These are phyloP conservation scores for Ampelomyces quisqualis DNA, from an alignment of 2,329 filamentous ascomycete genomes.

Conservation along the genomic window DNA sequence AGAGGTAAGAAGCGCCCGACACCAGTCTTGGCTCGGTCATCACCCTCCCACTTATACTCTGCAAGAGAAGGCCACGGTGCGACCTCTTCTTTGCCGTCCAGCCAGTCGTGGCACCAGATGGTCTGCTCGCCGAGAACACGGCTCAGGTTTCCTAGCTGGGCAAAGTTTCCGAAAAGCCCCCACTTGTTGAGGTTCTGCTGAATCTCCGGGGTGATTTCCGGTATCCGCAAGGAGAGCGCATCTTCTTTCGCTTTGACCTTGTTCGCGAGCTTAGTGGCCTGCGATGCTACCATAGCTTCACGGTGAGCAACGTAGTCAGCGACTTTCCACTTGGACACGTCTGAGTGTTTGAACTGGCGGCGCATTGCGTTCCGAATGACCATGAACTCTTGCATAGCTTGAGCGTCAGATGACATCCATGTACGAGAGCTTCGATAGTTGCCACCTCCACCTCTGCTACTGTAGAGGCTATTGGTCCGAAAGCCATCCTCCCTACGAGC, in stretches of 20 bases:
- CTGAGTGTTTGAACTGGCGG: constrained; percentile 37
- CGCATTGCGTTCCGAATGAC: constrained; percentile 40
- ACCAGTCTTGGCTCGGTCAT: constrained; percentile 48
- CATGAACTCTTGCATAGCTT: constrained; percentile 30
- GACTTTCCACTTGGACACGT: constrained; percentile 37
- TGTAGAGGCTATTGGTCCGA: constrained; percentile 4
- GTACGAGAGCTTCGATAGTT: constrained; percentile 21
- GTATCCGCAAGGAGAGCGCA: constrained; percentile 1
- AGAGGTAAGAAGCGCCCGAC: constrained; percentile 47
- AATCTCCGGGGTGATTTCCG: constrained; percentile 10
- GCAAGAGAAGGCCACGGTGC: constrained; percentile 45
- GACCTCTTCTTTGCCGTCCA: constrained; percentile 37
- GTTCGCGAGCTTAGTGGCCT: constrained; percentile 16
- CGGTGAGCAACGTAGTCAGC: constrained; percentile 36
- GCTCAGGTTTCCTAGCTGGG: constrained; percentile 24
- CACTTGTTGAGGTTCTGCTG: constrained; percentile 16
- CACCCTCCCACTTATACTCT: constrained; percentile 52
- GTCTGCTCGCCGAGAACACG: constrained; percentile 44
- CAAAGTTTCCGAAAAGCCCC: constrained; percentile 24
- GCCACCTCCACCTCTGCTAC: constrained; percentile 5
- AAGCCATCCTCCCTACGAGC: constrained; percentile 1
- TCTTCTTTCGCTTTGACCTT: constrained; percentile 17
- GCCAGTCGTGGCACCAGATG: constrained; percentile 44
- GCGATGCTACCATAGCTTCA: constrained; percentile 24
- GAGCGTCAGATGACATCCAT: constrained; percentile 30